Conservation (phyloP, 2,329 filamentous ascomycete species). For the Aspergillus oerlinghausenensis region DNA sequence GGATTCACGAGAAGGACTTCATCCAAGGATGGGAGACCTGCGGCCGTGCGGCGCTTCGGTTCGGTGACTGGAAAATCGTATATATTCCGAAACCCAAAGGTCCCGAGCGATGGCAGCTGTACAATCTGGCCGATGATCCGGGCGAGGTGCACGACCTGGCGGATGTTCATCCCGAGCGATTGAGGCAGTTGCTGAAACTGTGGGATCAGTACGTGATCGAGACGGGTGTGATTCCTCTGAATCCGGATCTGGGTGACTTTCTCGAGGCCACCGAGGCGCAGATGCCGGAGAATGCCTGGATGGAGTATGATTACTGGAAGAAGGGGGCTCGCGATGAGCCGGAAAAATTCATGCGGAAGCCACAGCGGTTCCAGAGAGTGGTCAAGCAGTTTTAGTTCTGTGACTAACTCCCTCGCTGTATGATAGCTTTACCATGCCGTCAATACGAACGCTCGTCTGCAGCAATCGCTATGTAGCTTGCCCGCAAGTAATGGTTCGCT, state of each 20-base stretch:
- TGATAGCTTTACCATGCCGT: not conserved
- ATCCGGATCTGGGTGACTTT: constrained; percentile 55
- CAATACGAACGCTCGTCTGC: not conserved
- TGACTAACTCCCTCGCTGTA: not conserved
- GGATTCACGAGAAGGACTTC: constrained; percentile 49
- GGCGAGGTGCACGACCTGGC: constrained; percentile 49
- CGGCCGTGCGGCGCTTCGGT: constrained; percentile 51
- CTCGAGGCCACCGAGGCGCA: constrained; percentile 59
- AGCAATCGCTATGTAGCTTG: not conserved
- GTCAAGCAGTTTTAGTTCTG: constrained; percentile 30
- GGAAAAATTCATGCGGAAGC: constrained; percentile 39
- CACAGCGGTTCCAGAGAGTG: constrained; percentile 31
- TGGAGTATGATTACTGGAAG: constrained; percentile 63
- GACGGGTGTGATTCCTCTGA: constrained; percentile 56
- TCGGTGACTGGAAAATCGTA: constrained; percentile 55
- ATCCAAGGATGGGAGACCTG: constrained; percentile 56
- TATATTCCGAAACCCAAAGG: constrained; percentile 55
- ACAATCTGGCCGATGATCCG: constrained; percentile 49
- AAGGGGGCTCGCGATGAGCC: constrained; percentile 48
- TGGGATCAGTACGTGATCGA: constrained; percentile 59
- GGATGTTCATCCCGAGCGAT: constrained; percentile 38
- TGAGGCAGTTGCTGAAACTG: constrained; percentile 48
- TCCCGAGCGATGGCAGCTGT: constrained; percentile 55
- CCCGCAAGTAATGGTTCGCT: not conserved
- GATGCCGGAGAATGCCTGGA: constrained; percentile 63